Evolutionary conservation across 2,329 filamentous ascomycete genomes (phyloP).

Genomic region (Cladosporium colombiae): DNA sequence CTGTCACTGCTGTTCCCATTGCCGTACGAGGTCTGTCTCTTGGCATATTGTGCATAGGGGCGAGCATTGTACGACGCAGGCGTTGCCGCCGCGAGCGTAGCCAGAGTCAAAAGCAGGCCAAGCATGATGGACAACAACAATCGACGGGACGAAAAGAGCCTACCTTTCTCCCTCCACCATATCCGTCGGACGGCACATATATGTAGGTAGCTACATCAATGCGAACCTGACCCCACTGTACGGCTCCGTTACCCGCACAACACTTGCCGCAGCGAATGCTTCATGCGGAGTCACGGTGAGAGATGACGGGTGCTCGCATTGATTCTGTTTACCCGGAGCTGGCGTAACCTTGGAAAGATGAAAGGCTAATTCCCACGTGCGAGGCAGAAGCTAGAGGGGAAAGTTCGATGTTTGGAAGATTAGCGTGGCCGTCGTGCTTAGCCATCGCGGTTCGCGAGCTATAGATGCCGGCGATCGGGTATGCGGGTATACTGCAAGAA

Average conservation of each 20-base stretch:
- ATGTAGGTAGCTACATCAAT: neutral
- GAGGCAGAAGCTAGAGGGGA: neutral
- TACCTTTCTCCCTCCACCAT: neutral
- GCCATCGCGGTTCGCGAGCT: neutral
- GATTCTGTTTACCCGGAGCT: neutral
- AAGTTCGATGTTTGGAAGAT: neutral
- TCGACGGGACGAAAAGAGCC: neutral
- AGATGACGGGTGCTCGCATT: neutral
- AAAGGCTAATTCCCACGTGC: neutral
- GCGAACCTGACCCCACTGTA: neutral
- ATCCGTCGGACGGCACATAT: neutral
- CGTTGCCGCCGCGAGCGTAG: slow-evolving; percentile 19
- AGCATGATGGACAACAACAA: neutral
- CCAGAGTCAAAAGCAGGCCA: neutral
- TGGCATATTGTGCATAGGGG: slow-evolving; percentile 20
- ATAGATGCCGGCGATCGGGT: neutral
- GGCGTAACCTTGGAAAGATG: neutral
- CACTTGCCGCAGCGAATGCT: neutral
- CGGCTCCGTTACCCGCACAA: neutral
- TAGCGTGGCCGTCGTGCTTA: neutral
- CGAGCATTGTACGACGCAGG: slow-evolving; percentile 22
- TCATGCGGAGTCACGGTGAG: neutral
- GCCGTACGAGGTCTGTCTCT: slow-evolving; percentile 20
- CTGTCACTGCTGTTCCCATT: slow-evolving; percentile 10
- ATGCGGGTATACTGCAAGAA: neutral